Base-by-base conservation (phyloP, 108 stramenopile genomes). In the Cyclostephanos tholiformis region DNA sequence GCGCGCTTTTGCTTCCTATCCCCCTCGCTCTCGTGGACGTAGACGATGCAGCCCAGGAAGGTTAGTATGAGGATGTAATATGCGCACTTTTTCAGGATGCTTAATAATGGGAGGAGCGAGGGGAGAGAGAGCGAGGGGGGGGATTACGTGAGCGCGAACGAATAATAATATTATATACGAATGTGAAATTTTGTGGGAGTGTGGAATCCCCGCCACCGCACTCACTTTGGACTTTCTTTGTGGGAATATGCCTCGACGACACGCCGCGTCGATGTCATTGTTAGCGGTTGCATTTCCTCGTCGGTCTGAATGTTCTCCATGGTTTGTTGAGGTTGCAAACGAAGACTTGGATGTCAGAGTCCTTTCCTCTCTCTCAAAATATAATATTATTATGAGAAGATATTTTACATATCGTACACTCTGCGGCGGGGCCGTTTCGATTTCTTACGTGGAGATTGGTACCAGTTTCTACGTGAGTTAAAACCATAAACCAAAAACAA, bases 181-280 rank as follows among this genome's bases (percentile, higher is more conserved):
- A n/a, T n/a, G n/a, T n/a, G n/a, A n/a, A n/a, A n/a, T n/a, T n/a
- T n/a, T n/a, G n/a, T n/a, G n/a, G n/a, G n/a, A n/a, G n/a, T n/a
- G n/a, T n/a, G n/a, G n/a, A n/a, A n/a, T n/a, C n/a, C 23, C 12
- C 23, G 10, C 23, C 23, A 0, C 26, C 13, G 19, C 22, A 12
- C 56, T 59, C 38, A 59, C 59, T 71, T 71, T 0, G 6, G 36
- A 22, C 19, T 19, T 30, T 49, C 56, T 23, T 51, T 58, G 36
- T 53, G n/a, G 4, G 63, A 43, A 61, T 78, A 78, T 41, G 77
- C 77, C 65, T 71, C 35, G 20, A 70, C 77, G 9, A 78, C 70
- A 10, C 70, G 77, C 46, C 77, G 64, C n/a, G 55, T 61, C 25
- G 50, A 63, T 9, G 48, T 46, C n/a, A 20, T n/a, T 9, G 63